These are phyloP conservation scores for Trichosporon ovoides DNA, from an alignment of 1,284 basidiomycete genomes.

Conservation along the genomic window DNA sequence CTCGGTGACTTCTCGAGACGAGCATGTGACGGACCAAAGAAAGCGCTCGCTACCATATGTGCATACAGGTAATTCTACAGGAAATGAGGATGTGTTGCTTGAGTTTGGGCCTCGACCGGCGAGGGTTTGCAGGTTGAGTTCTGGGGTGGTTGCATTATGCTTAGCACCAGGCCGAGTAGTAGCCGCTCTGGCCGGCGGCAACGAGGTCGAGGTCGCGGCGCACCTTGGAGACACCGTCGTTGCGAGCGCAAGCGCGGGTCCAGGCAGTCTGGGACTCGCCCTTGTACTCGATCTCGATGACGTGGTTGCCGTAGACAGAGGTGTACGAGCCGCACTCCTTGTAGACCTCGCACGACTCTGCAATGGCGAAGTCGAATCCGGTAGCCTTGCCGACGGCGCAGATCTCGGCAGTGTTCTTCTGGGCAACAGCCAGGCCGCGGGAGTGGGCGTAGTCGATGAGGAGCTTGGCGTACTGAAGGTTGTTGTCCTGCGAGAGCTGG, in stretches of 20 bases:
- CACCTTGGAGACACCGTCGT: background rate
- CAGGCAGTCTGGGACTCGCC: background rate
- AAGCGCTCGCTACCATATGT: no score
- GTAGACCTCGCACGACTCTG: background rate
- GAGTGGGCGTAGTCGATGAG: constrained; percentile 2
- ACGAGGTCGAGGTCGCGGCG: constrained; percentile 2
- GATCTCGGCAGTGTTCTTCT: constrained; percentile 8
- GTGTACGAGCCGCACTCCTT: constrained; percentile 4
- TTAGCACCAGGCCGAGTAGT: constrained; percentile 3
- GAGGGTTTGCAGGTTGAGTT: no score
- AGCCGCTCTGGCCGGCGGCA: background rate
- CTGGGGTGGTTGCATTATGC: no score
- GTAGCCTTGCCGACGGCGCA: background rate
- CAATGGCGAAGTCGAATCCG: constrained; percentile 6
- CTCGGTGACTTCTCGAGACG: no score
- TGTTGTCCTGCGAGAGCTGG: background rate
- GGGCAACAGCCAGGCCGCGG: background rate
- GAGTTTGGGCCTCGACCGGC: no score
- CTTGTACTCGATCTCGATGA: constrained; percentile 6
- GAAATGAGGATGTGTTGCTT: no score
- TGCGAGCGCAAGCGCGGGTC: background rate
- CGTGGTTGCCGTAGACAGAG: background rate
- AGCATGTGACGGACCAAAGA: no score
- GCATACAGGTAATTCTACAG: no score
- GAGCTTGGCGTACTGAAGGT: background rate